phyloP scores from a whole-genome alignment of 2,329 filamentous ascomycete species.

The Madurella mycetomatis region DNA sequence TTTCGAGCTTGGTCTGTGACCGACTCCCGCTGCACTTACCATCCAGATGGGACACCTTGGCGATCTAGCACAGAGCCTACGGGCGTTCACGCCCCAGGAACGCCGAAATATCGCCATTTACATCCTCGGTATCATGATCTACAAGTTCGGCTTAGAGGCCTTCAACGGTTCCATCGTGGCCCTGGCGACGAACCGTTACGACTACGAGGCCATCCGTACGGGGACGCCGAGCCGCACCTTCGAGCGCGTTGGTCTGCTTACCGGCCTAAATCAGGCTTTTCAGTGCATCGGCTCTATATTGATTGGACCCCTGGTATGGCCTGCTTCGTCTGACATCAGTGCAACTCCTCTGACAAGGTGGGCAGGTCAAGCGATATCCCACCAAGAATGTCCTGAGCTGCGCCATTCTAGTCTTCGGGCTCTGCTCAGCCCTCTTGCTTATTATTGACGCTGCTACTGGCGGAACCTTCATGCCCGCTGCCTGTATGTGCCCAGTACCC shows the following conservation, averaged over 20 bases:
- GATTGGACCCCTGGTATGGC: constrained; percentile 46
- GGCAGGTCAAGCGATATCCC: constrained; percentile 33
- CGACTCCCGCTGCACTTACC: neutral
- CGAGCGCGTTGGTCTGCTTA: constrained; percentile 42
- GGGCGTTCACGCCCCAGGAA: constrained; percentile 32
- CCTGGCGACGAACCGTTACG: constrained; percentile 47
- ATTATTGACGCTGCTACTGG: constrained; percentile 46
- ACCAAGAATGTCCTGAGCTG: constrained; percentile 42
- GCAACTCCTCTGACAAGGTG: neutral
- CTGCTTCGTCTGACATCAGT: no score
- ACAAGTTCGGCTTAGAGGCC: constrained; percentile 48
- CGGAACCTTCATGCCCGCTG: constrained; percentile 37
- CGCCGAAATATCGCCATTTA: constrained; percentile 44
- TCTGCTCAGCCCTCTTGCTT: constrained; percentile 44
- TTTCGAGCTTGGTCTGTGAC: neutral
- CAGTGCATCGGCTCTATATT: constrained; percentile 48
- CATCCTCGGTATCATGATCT: constrained; percentile 47
- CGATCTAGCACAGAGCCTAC: constrained; percentile 12
- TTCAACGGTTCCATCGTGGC: constrained; percentile 48
- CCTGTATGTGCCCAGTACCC: constrained; percentile 5
- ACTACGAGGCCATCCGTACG: constrained; percentile 37
- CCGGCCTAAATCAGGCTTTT: constrained; percentile 47
- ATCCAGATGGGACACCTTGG: constrained; percentile 16
- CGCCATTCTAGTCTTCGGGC: constrained; percentile 41
- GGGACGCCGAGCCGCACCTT: constrained; percentile 36